Evolutionary conservation across 495 filamentous ascomycete species (phyloP).

Genomic region (Hypoxylon lienhwacheense): DNA sequence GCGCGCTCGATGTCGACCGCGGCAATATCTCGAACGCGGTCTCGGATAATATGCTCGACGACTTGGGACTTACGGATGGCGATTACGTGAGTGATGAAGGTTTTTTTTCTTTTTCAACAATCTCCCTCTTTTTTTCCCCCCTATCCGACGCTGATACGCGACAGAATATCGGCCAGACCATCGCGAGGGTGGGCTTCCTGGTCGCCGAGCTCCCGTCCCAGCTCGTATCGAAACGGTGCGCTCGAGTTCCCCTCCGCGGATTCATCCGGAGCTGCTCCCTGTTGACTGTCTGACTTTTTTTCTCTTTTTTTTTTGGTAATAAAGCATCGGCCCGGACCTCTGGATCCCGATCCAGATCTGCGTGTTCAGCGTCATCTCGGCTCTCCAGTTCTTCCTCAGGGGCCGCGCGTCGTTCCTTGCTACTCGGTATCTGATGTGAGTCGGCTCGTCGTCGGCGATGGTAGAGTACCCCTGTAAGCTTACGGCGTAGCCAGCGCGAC

Average conservation of each 20-base stretch:
- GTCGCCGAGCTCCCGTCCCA: conserved; percentile 76
- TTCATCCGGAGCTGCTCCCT: neutral
- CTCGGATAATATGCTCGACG: conserved; percentile 43
- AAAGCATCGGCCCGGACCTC: conserved; percentile 67
- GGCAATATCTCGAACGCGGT: conserved; percentile 36
- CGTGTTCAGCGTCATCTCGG: conserved; percentile 71
- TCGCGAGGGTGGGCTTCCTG: conserved; percentile 69
- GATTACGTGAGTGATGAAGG: conserved; percentile 26
- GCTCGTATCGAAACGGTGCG: conserved; percentile 67
- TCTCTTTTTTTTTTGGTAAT: too few species aligned
- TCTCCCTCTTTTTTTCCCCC: too few species aligned
- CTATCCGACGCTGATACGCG: neutral
- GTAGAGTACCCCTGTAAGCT: conserved; percentile 2
- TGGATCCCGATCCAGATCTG: conserved; percentile 88
- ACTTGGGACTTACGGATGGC: conserved; percentile 33
- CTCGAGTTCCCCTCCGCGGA: too few species aligned
- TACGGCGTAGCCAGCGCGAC: conserved; percentile 39
- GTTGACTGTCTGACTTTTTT: neutral
- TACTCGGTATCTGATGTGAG: conserved; percentile 64
- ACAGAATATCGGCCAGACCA: conserved; percentile 75
- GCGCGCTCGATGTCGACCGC: conserved; percentile 29
- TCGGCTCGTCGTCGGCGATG: neutral
- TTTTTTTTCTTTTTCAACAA: too few species aligned
- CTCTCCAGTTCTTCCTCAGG: conserved; percentile 66
- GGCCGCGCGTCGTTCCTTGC: conserved; percentile 63